Conservation (phyloP, 192 early-diverging fungal genomes). For the Fimicolochytrium jonesii region DNA sequence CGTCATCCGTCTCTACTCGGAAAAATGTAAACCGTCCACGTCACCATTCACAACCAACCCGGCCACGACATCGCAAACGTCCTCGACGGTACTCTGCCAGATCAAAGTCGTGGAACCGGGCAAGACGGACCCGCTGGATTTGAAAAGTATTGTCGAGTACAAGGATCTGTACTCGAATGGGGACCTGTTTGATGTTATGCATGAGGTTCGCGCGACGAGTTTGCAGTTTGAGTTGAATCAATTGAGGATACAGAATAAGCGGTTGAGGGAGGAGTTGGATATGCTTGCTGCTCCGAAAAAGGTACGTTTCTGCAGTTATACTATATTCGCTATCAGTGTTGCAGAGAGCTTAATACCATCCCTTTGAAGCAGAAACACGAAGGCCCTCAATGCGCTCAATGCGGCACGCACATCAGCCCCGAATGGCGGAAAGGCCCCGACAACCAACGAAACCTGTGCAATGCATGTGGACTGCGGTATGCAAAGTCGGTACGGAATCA, state of each 20-base stretch:
- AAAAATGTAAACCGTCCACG: not conserved
- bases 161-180: slow-evolving; percentile 3
- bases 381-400: slow-evolving; percentile 4
- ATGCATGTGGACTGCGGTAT: slow-evolving; percentile 18
- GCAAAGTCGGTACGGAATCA: slow-evolving; percentile 3
- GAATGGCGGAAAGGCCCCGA: slow-evolving; percentile 21
- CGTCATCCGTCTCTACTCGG: slow-evolving; percentile 8
- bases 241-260: slow-evolving; percentile 54
- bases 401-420: slow-evolving; percentile 1
- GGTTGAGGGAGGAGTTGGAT: slow-evolving; percentile 48
- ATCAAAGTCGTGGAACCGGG: slow-evolving; percentile 2
- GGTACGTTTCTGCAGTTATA: not conserved
- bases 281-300: slow-evolving; percentile 1
- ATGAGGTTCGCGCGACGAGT: slow-evolving; percentile 38
- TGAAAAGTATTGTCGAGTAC: slow-evolving; percentile 9
- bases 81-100: not conserved
- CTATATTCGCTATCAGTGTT: not conserved
- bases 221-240: slow-evolving; percentile 66
- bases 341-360: not conserved
- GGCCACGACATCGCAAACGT: not conserved
- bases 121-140: slow-evolving; percentile 9
- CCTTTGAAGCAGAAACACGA: not conserved
- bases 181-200: slow-evolving; percentile 28
- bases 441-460: slow-evolving; percentile 15
- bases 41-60: not conserved